Evolutionary conservation across 1,284 basidiomycete species (phyloP), one percentile per base, ranked within the genome.

Genomic region (Tetrapyrgos nigripes): DNA sequence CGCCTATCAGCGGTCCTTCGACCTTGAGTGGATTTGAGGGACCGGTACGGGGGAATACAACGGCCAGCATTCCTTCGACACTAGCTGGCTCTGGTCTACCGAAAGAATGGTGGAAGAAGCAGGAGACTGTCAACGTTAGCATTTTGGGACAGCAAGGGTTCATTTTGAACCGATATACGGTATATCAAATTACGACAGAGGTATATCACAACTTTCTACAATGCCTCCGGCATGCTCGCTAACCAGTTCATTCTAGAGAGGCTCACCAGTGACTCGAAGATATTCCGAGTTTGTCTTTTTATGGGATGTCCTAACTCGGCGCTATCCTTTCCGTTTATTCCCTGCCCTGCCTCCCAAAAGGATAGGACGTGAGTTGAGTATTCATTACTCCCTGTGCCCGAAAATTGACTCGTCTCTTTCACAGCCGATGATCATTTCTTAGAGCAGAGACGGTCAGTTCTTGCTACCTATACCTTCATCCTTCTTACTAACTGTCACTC

Each of bases 281-380:
- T 98, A 97, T 73, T 94, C 92, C 4, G 96, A 98, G 71, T 98
- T 97, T 70, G 84, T 85, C 6, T 96, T 91, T 76, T 78, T 98
- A 23, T 91, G 93, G 84, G 93, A 96, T 60, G 90, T 88, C 62
- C 79, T 98, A 35, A 76, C 86, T 57, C 82, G 86, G 63, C 80
- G 87, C 52, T 94, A 98, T 78, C 95, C 96, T 0, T 97, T 97
- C 83, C 86, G 96, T 33, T 78, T 97, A n/a, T 82, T 97, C 60
- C 89, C 93, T n/a, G 78, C 86, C 2, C 76, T 97, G 33, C 96
- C 96, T 9, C 96, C 96, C 0, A 98, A 98, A 73, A 85, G 93
- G 47, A 82, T 97, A 61, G 92, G 92, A 71, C 88, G 94, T 93
- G 70, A 79, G 89, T 83, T 64, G 2, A 43, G 23, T 48, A 17